Conservation (phyloP, 805 yeast species). For the Saturnispora hagleri region DNA sequence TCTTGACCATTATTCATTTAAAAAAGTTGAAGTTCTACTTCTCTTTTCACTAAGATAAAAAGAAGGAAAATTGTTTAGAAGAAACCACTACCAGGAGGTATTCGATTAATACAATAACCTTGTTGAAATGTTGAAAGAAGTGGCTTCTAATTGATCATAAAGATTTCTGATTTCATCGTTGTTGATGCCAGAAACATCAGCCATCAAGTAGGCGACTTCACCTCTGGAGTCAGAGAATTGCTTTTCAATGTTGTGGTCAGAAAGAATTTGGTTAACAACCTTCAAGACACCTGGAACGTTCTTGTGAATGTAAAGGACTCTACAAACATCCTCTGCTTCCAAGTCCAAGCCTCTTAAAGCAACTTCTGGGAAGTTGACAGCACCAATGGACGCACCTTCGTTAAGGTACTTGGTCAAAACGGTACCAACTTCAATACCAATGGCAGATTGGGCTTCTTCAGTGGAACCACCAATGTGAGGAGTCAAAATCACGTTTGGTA, state of each 20-base stretch:
- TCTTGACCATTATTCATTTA: not conserved
- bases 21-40: not conserved
- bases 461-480: constrained; percentile 99
- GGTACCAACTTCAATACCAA: constrained; percentile 89
- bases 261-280: constrained; percentile 91
- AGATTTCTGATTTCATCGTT: constrained; percentile 73
- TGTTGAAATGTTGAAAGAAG: constrained; percentile 85
- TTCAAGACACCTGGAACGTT: constrained; percentile 98
- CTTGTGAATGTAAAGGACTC: constrained; percentile 93
- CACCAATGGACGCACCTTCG: constrained; percentile 91
- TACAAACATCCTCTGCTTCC: constrained; percentile 80
- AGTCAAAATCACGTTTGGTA: constrained; percentile 84
- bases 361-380: constrained; percentile 99
- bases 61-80: not conserved
- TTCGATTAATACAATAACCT: constrained; percentile 68
- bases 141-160: constrained; percentile 76
- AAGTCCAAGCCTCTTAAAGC: constrained; percentile 77
- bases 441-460: constrained; percentile 97
- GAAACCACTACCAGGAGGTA: not conserved
- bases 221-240: constrained; percentile 97
- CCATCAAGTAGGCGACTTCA: constrained; percentile 95
- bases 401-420: constrained; percentile 85
- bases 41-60: not conserved
- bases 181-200: constrained; percentile 85
- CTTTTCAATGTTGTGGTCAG: constrained; percentile 92